Percentiles rank a stretch among this genome's conserved stretches.
Evolutionary conservation across 1,284 basidiomycete genomes (phyloP).

Genomic region (Microbotryomycetes sp.): DNA sequence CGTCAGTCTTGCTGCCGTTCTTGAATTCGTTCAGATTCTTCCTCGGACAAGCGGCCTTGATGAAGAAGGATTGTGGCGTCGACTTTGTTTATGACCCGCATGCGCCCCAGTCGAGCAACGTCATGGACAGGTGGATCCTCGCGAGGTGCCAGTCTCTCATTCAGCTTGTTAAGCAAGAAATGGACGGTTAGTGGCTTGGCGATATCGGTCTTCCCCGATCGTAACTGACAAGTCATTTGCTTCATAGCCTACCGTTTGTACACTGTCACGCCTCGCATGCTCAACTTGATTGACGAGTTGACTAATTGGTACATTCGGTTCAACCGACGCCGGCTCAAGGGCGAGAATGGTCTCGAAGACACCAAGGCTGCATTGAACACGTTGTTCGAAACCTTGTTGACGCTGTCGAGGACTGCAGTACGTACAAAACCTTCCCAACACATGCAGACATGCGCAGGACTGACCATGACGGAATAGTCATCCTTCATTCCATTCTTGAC

Average conservation of each 20-base stretch:
- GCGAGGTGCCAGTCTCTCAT: constrained; percentile 96
- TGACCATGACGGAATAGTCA: no score
- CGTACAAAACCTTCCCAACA: no score
- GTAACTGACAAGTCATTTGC: background rate
- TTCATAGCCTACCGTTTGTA: constrained; percentile 79
- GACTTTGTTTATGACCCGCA: constrained; percentile 84
- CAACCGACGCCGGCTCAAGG: constrained; percentile 92
- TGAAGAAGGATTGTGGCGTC: constrained; percentile 72
- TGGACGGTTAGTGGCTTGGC: no score
- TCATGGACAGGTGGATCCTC: constrained; percentile 98
- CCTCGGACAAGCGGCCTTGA: constrained; percentile 83
- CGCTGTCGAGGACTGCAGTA: constrained; percentile 89
- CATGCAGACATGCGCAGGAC: no score
- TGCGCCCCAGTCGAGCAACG: constrained; percentile 76
- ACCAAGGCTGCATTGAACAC: constrained; percentile 87
- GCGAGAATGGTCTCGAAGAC: constrained; percentile 85
- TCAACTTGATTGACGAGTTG: constrained; percentile 89
- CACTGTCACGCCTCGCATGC: constrained; percentile 88
- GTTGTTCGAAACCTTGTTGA: constrained; percentile 90
- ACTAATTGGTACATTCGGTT: constrained; percentile 99
- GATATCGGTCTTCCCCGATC: no score
- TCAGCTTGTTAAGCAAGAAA: constrained; percentile 82
- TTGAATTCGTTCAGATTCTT: constrained; percentile 99
- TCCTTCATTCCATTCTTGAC: constrained; percentile 98
- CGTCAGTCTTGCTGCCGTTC: constrained; percentile 95